A percentile compares a stretch with the other conserved stretches of the same genome.
Conservation (phyloP, 306 rosid species). For the Hylodesmum podocarpum region DNA sequence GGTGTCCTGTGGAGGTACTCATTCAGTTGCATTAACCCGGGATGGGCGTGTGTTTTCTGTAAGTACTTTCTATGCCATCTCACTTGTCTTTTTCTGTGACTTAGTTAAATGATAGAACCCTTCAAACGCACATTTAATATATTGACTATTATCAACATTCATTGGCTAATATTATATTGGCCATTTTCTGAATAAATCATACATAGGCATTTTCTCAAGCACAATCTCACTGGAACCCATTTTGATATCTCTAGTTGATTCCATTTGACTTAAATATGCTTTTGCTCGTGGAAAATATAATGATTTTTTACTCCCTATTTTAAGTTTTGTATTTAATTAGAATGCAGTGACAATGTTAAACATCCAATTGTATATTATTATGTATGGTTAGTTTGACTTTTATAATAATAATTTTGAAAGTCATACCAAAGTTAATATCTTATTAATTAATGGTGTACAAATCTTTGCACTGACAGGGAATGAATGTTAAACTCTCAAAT, state of each 20-base stretch:
- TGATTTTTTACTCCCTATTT: background rate
- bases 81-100: background rate
- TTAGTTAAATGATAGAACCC: background rate
- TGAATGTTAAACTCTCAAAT: no score
- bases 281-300: background rate
- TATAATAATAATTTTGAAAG: background rate
- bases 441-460: no score
- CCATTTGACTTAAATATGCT: background rate
- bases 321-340: no score
- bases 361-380: background rate
- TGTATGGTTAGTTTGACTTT: background rate
- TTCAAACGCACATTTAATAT: background rate
- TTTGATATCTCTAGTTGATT: background rate
- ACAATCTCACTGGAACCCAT: background rate
- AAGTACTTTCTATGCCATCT: constrained; percentile 32
- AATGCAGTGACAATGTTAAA: no score
- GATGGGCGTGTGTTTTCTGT: constrained; percentile 94
- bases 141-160: background rate
- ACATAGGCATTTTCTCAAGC: background rate
- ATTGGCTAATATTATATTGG: background rate
- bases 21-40: constrained; percentile 82
- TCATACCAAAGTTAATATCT: no score
- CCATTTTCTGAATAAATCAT: background rate
- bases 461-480: no score
- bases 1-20: constrained; percentile 99